Base-by-base conservation (phyloP, 495 filamentous ascomycete species). In the Trichoderma orchidacearum region DNA sequence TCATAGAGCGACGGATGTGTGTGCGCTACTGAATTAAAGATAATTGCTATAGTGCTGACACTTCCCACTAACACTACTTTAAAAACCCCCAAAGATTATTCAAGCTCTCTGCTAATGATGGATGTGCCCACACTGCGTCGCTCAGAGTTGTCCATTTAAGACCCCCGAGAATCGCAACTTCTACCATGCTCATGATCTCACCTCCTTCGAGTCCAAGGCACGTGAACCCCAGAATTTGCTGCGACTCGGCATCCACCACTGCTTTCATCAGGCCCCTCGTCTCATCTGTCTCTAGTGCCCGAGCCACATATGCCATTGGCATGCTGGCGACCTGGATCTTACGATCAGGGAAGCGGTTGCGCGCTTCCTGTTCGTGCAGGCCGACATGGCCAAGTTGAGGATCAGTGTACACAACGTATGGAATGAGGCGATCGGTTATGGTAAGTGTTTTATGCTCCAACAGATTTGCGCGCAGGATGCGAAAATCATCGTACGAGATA, bases 401-500 rank as follows among this genome's bases (percentile, higher is more conserved):
- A 59, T 80, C 77, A 5, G 73, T 78, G 62, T 70, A 80, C 11
- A 74, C 66, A 29, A 75, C 72, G 61, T 77, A 79, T 3, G 75
- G 74, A n/a, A 73, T 60, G 7, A 66, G 56, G 13, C 70, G 69
- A 51, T 69, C 55, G 12, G 56, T 63, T 2, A 52, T 53, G 32
- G 29, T 35, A 28, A 56, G 15, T 0, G 12, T 12, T 6, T 41
- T 41, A 1, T 52, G 7, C 31, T 55, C 21, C 51, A 72, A 35
- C 57, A 76, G 56, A 59, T 76, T 74, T 56, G 62, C 57, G 32
- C 69, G 65, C 34, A 80, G 32, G 60, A 80, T 75, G 53, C 78
- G 76, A 55, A 74, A 80, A 61, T 79, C 76, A 61, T 81, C 76
- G 65, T 78, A 80, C 0, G 72, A 74, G 51, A 80, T 68, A 63